These are phyloP conservation scores for Lichtheimia hyalospora DNA, from an alignment of 371 early-diverging fungal genomes.

Conservation along the genomic window DNA sequence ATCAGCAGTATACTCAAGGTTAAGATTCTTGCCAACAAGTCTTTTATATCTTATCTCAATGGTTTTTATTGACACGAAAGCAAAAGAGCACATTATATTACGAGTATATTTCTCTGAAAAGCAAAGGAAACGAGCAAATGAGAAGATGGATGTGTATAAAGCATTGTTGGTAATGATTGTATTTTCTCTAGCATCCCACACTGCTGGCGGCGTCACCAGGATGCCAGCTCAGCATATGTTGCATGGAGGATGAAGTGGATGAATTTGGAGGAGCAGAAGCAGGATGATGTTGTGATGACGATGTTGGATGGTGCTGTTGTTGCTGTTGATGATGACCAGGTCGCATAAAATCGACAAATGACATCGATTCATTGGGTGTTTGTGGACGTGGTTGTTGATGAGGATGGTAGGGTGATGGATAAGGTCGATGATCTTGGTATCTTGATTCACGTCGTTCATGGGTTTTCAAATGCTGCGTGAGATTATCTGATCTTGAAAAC, in stretches of 20 bases:
- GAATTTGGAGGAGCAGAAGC: no score
- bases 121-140: no score
- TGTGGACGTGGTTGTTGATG: neutral
- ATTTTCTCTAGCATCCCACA: neutral
- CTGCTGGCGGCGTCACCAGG: conserved; percentile 8
- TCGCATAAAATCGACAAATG: conserved; percentile 7
- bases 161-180: no score
- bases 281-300: conserved; percentile 1
- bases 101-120: no score
- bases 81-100: no score
- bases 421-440: conserved; percentile 10
- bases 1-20: no score
- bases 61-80: no score
- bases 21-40: no score
- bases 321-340: neutral
- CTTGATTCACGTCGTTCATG: conserved; percentile 41
- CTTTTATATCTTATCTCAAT: no score
- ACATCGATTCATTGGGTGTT: neutral
- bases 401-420: neutral
- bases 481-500: conserved; percentile 80
- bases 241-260: conserved; percentile 3
- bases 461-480: conserved; percentile 61
- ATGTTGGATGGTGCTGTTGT: no score
- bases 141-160: no score
- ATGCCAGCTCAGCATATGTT: conserved; percentile 10